Evolutionary conservation across 768 basidiomycete species (phyloP).

Genomic region (Punctularia strigosozonata): DNA sequence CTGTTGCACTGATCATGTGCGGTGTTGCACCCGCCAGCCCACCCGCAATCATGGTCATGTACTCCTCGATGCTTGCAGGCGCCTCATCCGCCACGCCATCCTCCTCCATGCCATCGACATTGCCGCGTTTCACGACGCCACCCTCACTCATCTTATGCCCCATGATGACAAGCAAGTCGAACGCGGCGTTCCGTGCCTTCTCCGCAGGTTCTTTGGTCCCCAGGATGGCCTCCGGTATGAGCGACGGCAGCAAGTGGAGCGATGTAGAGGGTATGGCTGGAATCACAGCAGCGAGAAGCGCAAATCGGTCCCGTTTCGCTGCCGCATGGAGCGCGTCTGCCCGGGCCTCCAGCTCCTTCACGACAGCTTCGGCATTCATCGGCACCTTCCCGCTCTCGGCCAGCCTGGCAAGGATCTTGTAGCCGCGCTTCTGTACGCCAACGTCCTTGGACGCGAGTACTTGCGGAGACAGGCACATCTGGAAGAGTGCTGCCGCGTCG

Average conservation of each 20-base stretch:
- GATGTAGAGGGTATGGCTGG: constrained; percentile 53
- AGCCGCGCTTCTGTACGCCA: constrained; percentile 90
- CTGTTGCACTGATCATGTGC: constrained; percentile 97
- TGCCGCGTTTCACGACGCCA: constrained; percentile 64
- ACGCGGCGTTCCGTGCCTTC: constrained; percentile 80
- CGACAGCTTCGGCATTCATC: constrained; percentile 41
- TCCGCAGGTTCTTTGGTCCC: constrained; percentile 97
- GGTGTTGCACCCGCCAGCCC: constrained; percentile 88
- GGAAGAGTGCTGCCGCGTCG: constrained; percentile 56
- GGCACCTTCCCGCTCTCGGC: constrained; percentile 50
- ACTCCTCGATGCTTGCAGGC: constrained; percentile 77
- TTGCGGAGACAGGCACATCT: constrained; percentile 51
- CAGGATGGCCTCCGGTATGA: constrained; percentile 89
- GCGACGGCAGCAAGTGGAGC: constrained; percentile 74
- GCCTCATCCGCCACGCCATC: constrained; percentile 33
- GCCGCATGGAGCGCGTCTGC: constrained; percentile 61
- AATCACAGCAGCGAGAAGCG: constrained; percentile 59
- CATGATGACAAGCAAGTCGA: constrained; percentile 85
- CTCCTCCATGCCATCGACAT: constrained; percentile 80
- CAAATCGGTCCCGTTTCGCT: constrained; percentile 88
- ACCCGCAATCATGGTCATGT: constrained; percentile 92
- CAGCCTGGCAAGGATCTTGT: constrained; percentile 73
- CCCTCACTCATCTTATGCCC: constrained; percentile 85
- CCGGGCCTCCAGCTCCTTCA: constrained; percentile 55
- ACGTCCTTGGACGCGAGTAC: constrained; percentile 73